phyloP scores from a whole-genome alignment of 345 rosid species.

The Erysimum cheiranthoides region DNA sequence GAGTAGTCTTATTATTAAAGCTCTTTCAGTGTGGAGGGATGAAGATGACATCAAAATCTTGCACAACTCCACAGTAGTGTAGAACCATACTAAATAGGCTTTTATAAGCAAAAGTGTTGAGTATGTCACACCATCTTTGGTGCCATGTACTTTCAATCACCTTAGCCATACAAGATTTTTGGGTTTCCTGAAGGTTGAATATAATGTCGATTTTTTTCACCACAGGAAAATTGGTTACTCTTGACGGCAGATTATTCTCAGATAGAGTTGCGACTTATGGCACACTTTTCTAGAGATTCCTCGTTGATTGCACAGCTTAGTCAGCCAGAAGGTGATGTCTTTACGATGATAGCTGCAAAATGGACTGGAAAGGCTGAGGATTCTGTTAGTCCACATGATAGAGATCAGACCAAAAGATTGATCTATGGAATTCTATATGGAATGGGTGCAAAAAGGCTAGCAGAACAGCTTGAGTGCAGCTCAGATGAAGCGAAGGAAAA shows the following conservation, averaged over 20 bases:
- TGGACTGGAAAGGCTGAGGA: conserved; percentile 83
- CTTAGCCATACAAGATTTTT: conserved; percentile 12
- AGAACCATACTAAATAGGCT: conserved; percentile 14
- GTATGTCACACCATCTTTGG: conserved; percentile 3
- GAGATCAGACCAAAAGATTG: conserved; percentile 94
- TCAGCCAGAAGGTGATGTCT: conserved; percentile 85
- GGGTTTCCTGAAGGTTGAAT: conserved; percentile 8
- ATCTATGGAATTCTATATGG: conserved; percentile 97
- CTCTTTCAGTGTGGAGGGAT: conserved; percentile 16
- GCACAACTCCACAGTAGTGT: conserved; percentile 19
- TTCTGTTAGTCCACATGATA: conserved; percentile 63
- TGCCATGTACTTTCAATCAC: conserved; percentile 3
- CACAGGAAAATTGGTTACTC: conserved; percentile 89
- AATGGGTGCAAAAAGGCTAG: conserved; percentile 91
- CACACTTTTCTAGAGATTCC: conserved; percentile 90
- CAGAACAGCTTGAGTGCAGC: conserved; percentile 86
- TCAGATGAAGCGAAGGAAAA: conserved; percentile 83
- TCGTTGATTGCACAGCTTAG: conserved; percentile 76
- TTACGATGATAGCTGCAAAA: conserved; percentile 84
- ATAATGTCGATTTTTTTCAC: conserved; percentile 12
- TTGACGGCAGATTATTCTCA: conserved; percentile 97
- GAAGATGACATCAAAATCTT: conserved; percentile 12
- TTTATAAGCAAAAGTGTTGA: conserved; percentile 12
- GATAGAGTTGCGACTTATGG: conserved; percentile 93
- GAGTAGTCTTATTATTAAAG: not conserved